Base-by-base conservation (phyloP, 2,329 filamentous ascomycete species). In the Aureobasidium subglaciale region DNA sequence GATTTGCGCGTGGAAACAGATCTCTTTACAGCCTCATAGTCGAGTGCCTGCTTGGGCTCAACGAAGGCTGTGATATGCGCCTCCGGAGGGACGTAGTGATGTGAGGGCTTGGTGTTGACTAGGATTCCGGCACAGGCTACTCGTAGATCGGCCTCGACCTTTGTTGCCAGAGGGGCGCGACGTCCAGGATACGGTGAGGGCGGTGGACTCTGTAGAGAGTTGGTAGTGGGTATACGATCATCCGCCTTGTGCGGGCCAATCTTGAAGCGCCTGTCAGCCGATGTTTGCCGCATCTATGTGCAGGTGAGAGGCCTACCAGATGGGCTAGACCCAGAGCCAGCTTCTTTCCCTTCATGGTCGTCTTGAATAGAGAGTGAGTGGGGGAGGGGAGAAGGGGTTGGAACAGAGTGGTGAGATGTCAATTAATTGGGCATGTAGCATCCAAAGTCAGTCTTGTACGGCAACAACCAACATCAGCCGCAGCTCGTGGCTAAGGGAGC, bases 111-210 rank as follows among this genome's bases (percentile, higher is more conserved):
- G 55, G 64, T 67, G 55, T 69, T 65, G 25, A 67, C 63, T 54
- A 76, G 64, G 54, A 78, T 70, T 52, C 70, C 69, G 20, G 70
- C 69, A 63, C 75, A 78, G 55, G 75, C 73, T 41, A 66, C 61
- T 58, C 74, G 73, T 49, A 78, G 64, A 58, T 77, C 73, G 25
- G 67, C 66, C 57, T 78, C 75, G 42, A 71, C 67, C 32, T 69
- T 64, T 22, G 66, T 60, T 15, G 73, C 66, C 55, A 78, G 69
- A 22, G 70, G 67, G 55, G 72, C 72, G 38, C 73, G 73, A 55
- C 69, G 68, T 59, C 74, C 74, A 58, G 66, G 64, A n/a, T 70
- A 71, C 38, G 73, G 68, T 53, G 73, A 70, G 32, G 68, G 64
- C 22, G 69, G 68, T 53, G 72, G 62, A 56, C 57, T 61, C 60